Base-by-base conservation (phyloP, 2,329 filamentous ascomycete genomes). In the Ophiostoma tasmaniense region DNA sequence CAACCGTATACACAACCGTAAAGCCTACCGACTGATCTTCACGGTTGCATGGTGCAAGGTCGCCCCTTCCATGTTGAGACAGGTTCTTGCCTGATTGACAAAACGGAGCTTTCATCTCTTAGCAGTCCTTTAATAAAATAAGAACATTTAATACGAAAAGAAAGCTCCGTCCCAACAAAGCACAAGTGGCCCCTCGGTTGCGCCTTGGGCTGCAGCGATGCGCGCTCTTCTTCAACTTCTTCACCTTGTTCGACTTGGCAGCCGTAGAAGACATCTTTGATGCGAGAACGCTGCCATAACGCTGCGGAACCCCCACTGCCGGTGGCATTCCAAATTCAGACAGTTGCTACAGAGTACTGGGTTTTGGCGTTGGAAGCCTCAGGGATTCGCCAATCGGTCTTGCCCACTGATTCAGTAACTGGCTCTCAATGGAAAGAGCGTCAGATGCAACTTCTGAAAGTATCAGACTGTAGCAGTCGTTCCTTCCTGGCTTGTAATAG, bases 101-200 rank as follows among this genome's bases (percentile, higher is more conserved):
- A 37, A 64, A 64, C 61, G 61, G 61, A 64, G 14, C 30, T 64
- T 64, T 39, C n/a, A 37, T 39, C 11, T 64, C n/a, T 13, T 5
- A 65, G 20, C 7, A 64, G 13, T 2, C 2, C n/a, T 25, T 42
- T 8, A 64, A 37, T 64, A 64, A 64, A 64, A 35, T 35, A 64
- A 17, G 33, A 35, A 64, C 20, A n/a, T 42, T 17, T 42, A 65
- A 42, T 39, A 3, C 64, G 10, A 65, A 65, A 45, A 28, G 37
- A 39, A 65, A 65, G 35, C 64, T 65, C 64, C 64, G 64, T 65
- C 64, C 64, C 64, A 65, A 65, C 64, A 65, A 65, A 65, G 64
- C 37, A 45, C 35, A 65, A 65, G 37, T 25, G 22, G 37, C 37
- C 64, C 33, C 22, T 64, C 33, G 30, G 30, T 35, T 64, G 17